Percentiles rank a stretch among this genome's conserved stretches.
These are phyloP conservation scores for Anacardium occidentale DNA, from an alignment of 345 rosid genomes.

Conservation along the genomic window DNA sequence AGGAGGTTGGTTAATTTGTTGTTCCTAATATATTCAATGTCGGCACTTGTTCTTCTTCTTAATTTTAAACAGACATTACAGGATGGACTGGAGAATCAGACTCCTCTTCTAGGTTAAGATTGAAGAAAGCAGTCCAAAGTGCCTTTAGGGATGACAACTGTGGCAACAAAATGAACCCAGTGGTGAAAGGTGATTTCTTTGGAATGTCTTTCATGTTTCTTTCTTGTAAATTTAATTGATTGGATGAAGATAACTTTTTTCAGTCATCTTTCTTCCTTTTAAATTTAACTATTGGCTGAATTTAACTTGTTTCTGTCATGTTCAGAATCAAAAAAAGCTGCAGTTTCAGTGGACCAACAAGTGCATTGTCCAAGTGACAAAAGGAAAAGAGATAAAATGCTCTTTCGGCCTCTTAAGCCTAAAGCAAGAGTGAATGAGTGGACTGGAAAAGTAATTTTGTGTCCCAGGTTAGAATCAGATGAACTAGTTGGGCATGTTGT, in stretches of 20 bases:
- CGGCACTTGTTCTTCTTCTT: conserved; percentile 14
- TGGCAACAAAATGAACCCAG: conserved; percentile 8
- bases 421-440: conserved; percentile 9
- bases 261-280: background rate
- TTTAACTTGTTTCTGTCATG: conserved; percentile 1
- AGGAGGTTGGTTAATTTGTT: conserved; percentile 35
- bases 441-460: background rate
- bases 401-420: conserved; percentile 10
- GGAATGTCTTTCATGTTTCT: background rate
- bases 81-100: conserved; percentile 14
- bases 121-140: conserved; percentile 22
- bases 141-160: background rate
- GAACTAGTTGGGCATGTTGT: conserved; percentile 3
- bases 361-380: conserved; percentile 22
- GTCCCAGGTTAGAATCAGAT: background rate
- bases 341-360: conserved; percentile 20
- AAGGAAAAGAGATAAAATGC: conserved; percentile 26
- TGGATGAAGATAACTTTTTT: conserved; percentile 11
- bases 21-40: background rate
- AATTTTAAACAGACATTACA: conserved; percentile 18
- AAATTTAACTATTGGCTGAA: conserved; percentile 12
- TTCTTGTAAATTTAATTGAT: background rate
- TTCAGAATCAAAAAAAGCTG: conserved; percentile 26
- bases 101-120: conserved; percentile 13
- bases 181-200: conserved; percentile 20